phyloP scores from a whole-genome alignment of 2,329 filamentous ascomycete species.

The Colletotrichum sansevieriae region DNA sequence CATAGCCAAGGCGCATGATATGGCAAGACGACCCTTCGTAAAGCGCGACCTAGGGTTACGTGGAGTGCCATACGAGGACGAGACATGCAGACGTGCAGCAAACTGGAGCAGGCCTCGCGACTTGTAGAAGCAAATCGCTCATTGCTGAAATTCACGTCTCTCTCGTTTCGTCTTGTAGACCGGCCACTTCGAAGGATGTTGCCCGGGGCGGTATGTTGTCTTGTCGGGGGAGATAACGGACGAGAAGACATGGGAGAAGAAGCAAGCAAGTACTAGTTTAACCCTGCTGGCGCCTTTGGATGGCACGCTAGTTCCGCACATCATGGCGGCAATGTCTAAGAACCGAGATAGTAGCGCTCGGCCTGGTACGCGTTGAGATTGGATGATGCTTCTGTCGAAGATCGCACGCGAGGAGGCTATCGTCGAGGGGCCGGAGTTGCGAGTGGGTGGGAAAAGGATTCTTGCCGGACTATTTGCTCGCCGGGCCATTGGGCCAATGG shows the following conservation, averaged over 20 bases:
- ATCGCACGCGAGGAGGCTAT: not conserved
- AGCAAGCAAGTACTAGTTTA: not conserved
- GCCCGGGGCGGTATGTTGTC: not conserved
- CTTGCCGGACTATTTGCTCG: not conserved
- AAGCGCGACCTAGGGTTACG: conserved; percentile 29
- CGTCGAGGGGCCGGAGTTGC: conserved; percentile 7
- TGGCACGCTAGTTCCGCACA: conserved; percentile 3
- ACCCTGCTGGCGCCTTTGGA: conserved; percentile 1
- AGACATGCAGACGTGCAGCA: conserved; percentile 33
- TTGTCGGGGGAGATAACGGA: conserved; percentile 2
- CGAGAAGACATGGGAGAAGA: not conserved
- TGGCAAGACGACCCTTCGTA: conserved; percentile 32
- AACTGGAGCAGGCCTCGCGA: conserved; percentile 10
- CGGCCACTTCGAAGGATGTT: not conserved
- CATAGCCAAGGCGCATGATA: conserved; percentile 33
- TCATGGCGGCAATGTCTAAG: not conserved
- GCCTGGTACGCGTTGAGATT: conserved; percentile 4
- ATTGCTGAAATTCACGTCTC: not conserved
- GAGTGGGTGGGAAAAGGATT: not conserved
- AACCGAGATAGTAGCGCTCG: conserved; percentile 21
- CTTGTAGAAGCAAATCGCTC: conserved; percentile 2
- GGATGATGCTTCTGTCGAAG: not conserved
- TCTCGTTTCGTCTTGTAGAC: conserved; percentile 27
- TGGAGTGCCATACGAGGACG: conserved; percentile 37
- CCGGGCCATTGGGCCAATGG: not conserved